phyloP scores from a whole-genome alignment of 1,284 basidiomycete genomes.

The Apiotrichum gamsii region DNA sequence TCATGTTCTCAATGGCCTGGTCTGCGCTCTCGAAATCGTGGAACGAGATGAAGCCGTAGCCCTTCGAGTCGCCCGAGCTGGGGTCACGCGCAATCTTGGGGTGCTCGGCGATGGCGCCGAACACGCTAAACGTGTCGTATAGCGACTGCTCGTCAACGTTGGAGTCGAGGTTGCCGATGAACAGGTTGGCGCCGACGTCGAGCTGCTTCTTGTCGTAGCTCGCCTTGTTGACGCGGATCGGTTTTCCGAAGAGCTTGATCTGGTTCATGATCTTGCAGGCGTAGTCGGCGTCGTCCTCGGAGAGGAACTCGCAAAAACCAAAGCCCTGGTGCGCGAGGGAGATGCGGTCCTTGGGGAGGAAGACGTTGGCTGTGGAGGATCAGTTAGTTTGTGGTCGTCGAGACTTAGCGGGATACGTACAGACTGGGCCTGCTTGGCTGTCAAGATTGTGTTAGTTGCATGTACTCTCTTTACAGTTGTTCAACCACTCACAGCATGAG shows the following conservation, averaged over 20 bases:
- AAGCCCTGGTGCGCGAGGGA: slow-evolving; percentile 98
- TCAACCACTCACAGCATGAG: slow-evolving; percentile 74
- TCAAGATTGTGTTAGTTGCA: slow-evolving; percentile 15
- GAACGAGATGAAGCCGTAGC: slow-evolving; percentile 93
- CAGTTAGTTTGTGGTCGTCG: no score
- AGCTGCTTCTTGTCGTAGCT: slow-evolving; percentile 96
- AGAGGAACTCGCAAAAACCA: slow-evolving; percentile 97
- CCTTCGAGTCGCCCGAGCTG: slow-evolving; percentile 76
- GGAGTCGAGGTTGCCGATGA: slow-evolving; percentile 90
- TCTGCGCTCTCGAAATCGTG: slow-evolving; percentile 97
- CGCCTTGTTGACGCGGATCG: slow-evolving; percentile 96
- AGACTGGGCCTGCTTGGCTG: slow-evolving; percentile 89
- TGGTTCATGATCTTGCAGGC: slow-evolving; percentile 99
- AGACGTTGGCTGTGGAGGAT: slow-evolving; percentile 70
- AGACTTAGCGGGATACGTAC: slow-evolving; percentile 55
- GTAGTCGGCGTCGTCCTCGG: slow-evolving; percentile 97
- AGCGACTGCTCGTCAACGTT: slow-evolving; percentile 87
- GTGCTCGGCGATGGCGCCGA: slow-evolving; percentile 87
- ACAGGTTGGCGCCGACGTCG: slow-evolving; percentile 95
- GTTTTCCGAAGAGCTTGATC: slow-evolving; percentile 97
- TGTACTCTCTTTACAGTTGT: no score
- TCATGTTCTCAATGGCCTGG: slow-evolving; percentile 93
- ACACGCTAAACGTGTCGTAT: slow-evolving; percentile 91
- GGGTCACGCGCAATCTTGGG: slow-evolving; percentile 94
- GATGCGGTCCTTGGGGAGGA: slow-evolving; percentile 98